Evolutionary conservation across 495 filamentous ascomycete genomes (phyloP).

Genomic region (Baudoinia panamericana): DNA sequence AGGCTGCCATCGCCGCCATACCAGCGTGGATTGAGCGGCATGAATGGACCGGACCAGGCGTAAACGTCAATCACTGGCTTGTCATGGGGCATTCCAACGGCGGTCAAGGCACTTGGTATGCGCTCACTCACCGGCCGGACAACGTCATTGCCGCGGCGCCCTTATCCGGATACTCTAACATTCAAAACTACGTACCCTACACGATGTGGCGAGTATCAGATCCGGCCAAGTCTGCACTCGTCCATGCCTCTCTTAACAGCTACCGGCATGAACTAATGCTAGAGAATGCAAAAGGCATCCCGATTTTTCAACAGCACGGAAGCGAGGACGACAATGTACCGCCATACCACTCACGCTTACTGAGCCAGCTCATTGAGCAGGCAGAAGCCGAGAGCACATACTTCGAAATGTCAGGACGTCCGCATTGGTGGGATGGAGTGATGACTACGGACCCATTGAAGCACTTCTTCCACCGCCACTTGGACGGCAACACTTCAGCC

Average conservation of each 20-base stretch:
- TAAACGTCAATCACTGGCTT: constrained; percentile 39
- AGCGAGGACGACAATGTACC: constrained; percentile 47
- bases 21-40: constrained; percentile 37
- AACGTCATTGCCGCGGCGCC: constrained; percentile 44
- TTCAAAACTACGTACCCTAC: constrained; percentile 50
- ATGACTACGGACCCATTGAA: constrained; percentile 30
- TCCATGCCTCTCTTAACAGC: constrained; percentile 36
- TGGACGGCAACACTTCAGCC: no score
- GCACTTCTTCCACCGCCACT: constrained; percentile 33
- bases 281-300: constrained; percentile 40
- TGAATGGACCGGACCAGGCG: constrained; percentile 36
- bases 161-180: constrained; percentile 46
- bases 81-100: constrained; percentile 48
- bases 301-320: constrained; percentile 45
- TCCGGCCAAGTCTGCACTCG: constrained; percentile 33
- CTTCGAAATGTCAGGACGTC: constrained; percentile 36
- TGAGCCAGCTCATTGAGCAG: constrained; percentile 36
- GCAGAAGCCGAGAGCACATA: constrained; percentile 34
- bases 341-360: constrained; percentile 42
- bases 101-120: constrained; percentile 48
- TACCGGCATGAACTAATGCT: constrained; percentile 44
- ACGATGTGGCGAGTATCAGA: constrained; percentile 42
- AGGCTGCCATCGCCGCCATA: constrained; percentile 40
- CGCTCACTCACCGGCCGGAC: constrained; percentile 44
- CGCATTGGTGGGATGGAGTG: constrained; percentile 42